These are phyloP conservation scores for Dipteronia dyeriana DNA, from an alignment of 345 rosid species.

Conservation along the genomic window DNA sequence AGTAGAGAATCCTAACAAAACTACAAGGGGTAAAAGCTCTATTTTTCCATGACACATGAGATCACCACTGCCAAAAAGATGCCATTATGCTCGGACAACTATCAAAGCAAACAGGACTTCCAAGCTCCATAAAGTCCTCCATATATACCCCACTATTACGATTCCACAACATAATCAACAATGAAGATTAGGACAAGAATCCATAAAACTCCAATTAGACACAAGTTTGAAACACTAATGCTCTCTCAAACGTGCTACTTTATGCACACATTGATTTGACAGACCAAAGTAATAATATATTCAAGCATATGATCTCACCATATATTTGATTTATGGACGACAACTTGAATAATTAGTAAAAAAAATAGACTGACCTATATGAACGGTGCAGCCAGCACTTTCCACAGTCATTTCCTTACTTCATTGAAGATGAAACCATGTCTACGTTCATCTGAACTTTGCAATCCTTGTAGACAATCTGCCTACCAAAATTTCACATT, in stretches of 20 bases:
- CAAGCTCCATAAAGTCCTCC: not conserved
- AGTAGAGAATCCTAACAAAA: not conserved
- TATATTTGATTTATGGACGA: constrained; percentile 1
- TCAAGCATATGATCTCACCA: not conserved
- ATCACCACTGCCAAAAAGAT: constrained; percentile 4
- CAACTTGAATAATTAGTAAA: not conserved
- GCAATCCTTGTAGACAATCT: not conserved
- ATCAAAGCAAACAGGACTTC: not conserved
- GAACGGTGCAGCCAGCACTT: not conserved
- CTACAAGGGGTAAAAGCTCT: not conserved
- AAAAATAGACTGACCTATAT: not conserved
- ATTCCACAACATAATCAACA: too few species aligned
- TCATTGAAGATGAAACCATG: not conserved
- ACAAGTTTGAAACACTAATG: not conserved
- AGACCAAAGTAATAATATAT: not conserved
- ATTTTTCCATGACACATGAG: too few species aligned
- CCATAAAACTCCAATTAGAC: not conserved
- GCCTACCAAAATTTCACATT: not conserved
- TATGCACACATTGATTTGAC: constrained; percentile 3
- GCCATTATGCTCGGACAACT: not conserved
- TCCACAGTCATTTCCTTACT: not conserved
- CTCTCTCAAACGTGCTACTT: not conserved
- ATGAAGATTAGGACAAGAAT: not conserved
- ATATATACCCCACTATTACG: not conserved
- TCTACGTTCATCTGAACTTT: not conserved